phyloP scores from a whole-genome alignment of 192 early-diverging fungal species.

The Lobosporangium transversale region DNA sequence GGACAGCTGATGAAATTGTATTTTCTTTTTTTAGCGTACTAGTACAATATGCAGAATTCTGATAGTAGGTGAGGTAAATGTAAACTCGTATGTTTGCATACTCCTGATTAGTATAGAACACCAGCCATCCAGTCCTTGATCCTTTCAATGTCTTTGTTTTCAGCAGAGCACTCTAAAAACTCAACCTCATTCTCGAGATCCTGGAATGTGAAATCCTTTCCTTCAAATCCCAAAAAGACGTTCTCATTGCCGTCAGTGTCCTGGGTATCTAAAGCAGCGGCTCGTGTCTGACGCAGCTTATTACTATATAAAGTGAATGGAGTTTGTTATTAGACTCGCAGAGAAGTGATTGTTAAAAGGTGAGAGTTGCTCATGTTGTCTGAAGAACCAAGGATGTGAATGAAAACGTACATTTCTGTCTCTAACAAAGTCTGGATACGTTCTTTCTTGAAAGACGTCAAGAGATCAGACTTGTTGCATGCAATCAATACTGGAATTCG shows the following conservation, averaged over 20 bases:
- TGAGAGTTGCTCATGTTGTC: too few species aligned
- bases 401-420: constrained; percentile 74
- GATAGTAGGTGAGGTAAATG: not conserved
- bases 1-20: too few species aligned
- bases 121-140: constrained; percentile 72
- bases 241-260: constrained; percentile 68
- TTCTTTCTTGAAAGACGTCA: constrained; percentile 72
- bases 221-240: constrained; percentile 83
- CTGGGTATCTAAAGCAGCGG: constrained; percentile 72
- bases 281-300: constrained; percentile 70
- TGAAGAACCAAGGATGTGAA: too few species aligned
- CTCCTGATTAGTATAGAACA: constrained; percentile 16
- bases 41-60: too few species aligned
- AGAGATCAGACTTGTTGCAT: constrained; percentile 87
- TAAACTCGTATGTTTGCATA: not conserved
- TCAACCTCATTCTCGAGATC: constrained; percentile 77
- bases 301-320: constrained; percentile 62
- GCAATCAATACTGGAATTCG: constrained; percentile 75
- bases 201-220: constrained; percentile 82
- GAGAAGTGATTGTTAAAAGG: too few species aligned
- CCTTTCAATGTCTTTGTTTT: constrained; percentile 65
- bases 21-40: too few species aligned
- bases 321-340: not conserved
- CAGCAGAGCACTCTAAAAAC: constrained; percentile 72
- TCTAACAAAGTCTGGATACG: constrained; percentile 77